phyloP scores from a whole-genome alignment of 2,329 filamentous ascomycete genomes.

The Cladosporium sp. region DNA sequence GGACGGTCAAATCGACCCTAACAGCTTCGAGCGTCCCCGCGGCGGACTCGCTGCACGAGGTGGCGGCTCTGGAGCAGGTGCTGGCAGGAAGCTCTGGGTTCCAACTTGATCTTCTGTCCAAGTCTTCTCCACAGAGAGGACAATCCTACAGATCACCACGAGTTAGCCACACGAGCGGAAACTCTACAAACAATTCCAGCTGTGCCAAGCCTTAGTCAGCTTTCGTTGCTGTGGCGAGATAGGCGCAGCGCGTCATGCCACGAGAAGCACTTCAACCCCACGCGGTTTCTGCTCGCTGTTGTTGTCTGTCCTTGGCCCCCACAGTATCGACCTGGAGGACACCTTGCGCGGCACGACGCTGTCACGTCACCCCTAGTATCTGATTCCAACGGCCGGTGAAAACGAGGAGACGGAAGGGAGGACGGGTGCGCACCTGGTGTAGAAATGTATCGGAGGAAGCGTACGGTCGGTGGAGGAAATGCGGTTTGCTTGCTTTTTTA shows the following conservation, averaged over 20 bases:
- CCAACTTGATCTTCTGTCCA: slow-evolving; percentile 1
- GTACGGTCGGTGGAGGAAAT: neutral
- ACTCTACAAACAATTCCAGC: neutral
- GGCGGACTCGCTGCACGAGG: slow-evolving; percentile 35
- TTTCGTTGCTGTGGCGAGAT: neutral
- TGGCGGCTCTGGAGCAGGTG: neutral
- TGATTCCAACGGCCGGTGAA: too few relatives aligned
- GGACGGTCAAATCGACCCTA: slow-evolving; percentile 33
- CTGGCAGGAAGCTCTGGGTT: slow-evolving; percentile 12
- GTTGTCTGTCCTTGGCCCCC: neutral
- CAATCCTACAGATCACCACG: neutral
- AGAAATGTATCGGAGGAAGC: neutral
- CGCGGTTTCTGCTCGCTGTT: neutral
- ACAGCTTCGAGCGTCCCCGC: slow-evolving; percentile 34
- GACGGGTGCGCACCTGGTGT: neutral
- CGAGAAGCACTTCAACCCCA: neutral
- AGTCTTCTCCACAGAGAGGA: neutral
- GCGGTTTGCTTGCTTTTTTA: neutral
- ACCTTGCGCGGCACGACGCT: too few relatives aligned
- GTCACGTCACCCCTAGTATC: too few relatives aligned
- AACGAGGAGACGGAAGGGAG: too few relatives aligned
- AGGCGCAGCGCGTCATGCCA: neutral
- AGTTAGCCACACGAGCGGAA: neutral
- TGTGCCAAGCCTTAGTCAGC: neutral
- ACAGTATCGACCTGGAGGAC: too few relatives aligned